phyloP scores from a whole-genome alignment of 2,329 filamentous ascomycete species.

The Pestalotiopsis sp. region DNA sequence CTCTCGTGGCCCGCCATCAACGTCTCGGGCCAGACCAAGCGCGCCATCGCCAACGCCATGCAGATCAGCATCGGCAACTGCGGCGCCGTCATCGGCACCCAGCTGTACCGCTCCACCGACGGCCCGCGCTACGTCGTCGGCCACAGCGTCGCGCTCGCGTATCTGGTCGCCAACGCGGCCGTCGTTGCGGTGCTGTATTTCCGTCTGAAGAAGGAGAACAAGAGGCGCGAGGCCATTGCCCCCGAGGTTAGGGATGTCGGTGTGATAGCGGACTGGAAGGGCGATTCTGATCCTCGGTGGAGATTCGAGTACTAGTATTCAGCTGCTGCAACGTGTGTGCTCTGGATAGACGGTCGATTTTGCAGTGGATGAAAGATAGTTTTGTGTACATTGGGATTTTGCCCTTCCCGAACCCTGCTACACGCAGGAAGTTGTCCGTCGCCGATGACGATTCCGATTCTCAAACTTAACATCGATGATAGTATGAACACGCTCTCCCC shows the following conservation, averaged over 20 bases:
- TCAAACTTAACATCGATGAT: too few relatives aligned
- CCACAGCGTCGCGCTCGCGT: slow-evolving; percentile 67
- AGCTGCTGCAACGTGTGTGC: too few relatives aligned
- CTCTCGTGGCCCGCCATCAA: slow-evolving; percentile 75
- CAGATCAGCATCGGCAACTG: slow-evolving; percentile 73
- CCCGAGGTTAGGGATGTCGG: slow-evolving; percentile 52
- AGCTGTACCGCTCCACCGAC: slow-evolving; percentile 65
- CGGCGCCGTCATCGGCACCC: slow-evolving; percentile 70
- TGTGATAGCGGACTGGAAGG: slow-evolving; percentile 55
- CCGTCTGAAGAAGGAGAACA: slow-evolving; percentile 61
- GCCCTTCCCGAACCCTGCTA: too few relatives aligned
- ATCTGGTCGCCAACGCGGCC: slow-evolving; percentile 60
- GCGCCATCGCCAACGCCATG: slow-evolving; percentile 69
- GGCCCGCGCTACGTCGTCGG: slow-evolving; percentile 67
- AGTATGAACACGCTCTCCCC: too few relatives aligned
- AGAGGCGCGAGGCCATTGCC: slow-evolving; percentile 44
- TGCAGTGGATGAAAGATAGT: too few relatives aligned
- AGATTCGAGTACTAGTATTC: slow-evolving; percentile 59
- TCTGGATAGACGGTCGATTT: too few relatives aligned
- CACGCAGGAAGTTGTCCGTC: too few relatives aligned
- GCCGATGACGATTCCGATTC: too few relatives aligned
- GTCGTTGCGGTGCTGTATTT: slow-evolving; percentile 56
- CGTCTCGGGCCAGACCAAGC: slow-evolving; percentile 70
- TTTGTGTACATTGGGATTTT: too few relatives aligned
- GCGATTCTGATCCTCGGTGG: slow-evolving; percentile 67